Conservation (phyloP, 306 rosid genomes). For the Trifolium pratense region DNA sequence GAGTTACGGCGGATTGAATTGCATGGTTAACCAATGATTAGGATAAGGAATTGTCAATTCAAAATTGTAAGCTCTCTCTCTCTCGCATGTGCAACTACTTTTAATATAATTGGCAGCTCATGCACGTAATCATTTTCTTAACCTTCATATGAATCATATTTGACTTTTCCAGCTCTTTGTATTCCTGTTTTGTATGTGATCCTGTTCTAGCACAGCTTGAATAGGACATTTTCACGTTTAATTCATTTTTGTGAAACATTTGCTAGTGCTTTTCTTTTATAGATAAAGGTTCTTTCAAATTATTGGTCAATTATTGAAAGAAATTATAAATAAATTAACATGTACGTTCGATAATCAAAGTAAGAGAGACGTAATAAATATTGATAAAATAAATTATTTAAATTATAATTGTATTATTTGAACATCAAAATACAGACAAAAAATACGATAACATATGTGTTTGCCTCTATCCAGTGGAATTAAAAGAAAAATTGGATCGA, state of each 20-base stretch:
- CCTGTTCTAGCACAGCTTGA: constrained; percentile 13
- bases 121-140: constrained; percentile 43
- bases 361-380: too few species aligned
- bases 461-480: too few species aligned
- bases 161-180: constrained; percentile 31
- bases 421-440: too few species aligned
- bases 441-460: too few species aligned
- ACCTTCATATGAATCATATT: constrained; percentile 20
- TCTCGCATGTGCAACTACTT: constrained; percentile 36
- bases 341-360: too few species aligned
- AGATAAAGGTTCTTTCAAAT: not conserved
- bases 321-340: too few species aligned
- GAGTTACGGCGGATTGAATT: too few species aligned
- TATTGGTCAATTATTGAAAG: too few species aligned
- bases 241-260: not conserved
- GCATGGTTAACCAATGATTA: constrained; percentile 11
- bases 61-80: constrained; percentile 6
- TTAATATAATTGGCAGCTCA: constrained; percentile 48
- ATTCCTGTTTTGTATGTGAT: not conserved
- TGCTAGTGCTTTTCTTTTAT: not conserved
- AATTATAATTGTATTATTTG: too few species aligned
- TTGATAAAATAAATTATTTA: too few species aligned
- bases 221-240: not conserved
- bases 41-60: constrained; percentile 25
- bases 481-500: too few species aligned